phyloP scores from a whole-genome alignment of 176 grass and related monocot species.

The Rhynchospora pubera region DNA sequence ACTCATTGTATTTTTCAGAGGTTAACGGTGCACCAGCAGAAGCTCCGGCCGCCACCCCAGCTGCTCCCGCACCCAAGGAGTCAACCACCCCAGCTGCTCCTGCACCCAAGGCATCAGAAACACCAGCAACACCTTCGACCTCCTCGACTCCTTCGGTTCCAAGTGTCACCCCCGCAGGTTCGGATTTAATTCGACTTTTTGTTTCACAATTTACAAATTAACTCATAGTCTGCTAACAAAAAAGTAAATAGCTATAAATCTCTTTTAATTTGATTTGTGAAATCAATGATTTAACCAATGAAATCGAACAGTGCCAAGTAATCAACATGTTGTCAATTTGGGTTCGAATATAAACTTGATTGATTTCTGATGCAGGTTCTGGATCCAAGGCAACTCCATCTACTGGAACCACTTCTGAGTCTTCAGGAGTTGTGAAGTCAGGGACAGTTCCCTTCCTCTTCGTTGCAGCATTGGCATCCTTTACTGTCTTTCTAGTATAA shows the following conservation, averaged over 20 bases:
- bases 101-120: conserved; percentile 19
- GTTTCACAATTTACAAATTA: background rate
- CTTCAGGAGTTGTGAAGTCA: background rate
- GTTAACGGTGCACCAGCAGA: background rate
- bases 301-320: background rate
- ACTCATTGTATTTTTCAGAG: conserved; percentile 10
- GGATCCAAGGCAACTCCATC: conserved; percentile 31
- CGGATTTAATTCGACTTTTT: background rate
- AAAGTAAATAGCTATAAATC: background rate
- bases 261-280: background rate
- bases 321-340: background rate
- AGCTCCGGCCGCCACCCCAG: background rate
- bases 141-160: conserved; percentile 19
- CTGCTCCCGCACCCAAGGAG: conserved; percentile 24
- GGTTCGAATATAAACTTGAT: background rate
- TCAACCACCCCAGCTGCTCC: conserved; percentile 16
- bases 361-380: conserved; percentile 22
- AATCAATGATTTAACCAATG: background rate
- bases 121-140: conserved; percentile 1
- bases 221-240: background rate
- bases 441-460: conserved; percentile 1
- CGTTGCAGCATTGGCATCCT: conserved; percentile 23
- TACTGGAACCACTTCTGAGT: background rate
- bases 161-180: conserved; percentile 29
- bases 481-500: conserved; percentile 17